Evolutionary conservation across 257 asterid genomes (phyloP).

Genomic region (Solanum habrochaites): DNA sequence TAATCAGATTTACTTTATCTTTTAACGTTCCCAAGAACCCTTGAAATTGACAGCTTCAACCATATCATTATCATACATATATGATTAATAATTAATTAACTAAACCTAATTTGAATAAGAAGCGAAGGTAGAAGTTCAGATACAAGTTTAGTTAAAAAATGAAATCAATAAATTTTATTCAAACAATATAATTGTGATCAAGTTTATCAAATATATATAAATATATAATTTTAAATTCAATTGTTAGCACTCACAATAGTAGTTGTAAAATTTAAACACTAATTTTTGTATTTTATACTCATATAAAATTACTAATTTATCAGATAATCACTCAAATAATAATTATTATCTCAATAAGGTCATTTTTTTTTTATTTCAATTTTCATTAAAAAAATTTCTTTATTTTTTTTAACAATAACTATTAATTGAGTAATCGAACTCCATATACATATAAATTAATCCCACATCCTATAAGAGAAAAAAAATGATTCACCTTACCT

Average conservation of each 20-base stretch:
- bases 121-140: background rate
- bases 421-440: background rate
- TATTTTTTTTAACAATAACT: background rate
- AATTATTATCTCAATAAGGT: background rate
- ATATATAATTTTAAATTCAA: background rate
- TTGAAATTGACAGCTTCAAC: background rate
- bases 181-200: background rate
- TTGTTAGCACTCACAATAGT: background rate
- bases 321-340: background rate
- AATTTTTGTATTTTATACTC: background rate
- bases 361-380: background rate
- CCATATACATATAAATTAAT: background rate
- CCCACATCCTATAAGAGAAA: background rate
- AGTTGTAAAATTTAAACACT: background rate
- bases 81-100: background rate
- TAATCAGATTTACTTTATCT: background rate
- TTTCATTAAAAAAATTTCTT: background rate
- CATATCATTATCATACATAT: background rate
- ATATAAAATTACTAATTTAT: slow-evolving; percentile 17
- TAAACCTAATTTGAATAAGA: background rate
- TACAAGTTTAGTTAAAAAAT: background rate
- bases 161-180: background rate
- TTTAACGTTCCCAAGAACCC: background rate
- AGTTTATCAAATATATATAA: background rate
- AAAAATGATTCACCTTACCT: slow-evolving; percentile 21